Percentiles rank a stretch among this genome's conserved stretches.
Evolutionary conservation across 352 stramenopile species (phyloP).

Genomic region (Phytophthora multivora): DNA sequence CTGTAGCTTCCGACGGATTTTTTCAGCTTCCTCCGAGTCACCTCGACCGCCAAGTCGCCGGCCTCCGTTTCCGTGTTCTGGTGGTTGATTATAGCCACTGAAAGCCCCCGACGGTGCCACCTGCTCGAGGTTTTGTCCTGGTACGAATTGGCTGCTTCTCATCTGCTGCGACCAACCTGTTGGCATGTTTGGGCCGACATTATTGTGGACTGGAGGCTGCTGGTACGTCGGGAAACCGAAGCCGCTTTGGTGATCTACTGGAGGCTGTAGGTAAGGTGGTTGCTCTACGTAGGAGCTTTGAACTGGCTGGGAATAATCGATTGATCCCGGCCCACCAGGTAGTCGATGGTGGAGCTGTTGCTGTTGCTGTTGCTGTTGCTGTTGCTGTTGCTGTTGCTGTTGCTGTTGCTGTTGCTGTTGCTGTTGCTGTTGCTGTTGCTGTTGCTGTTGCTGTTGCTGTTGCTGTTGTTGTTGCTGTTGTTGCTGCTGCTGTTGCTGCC

Average conservation of each 20-base stretch:
- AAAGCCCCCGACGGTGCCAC: too few species aligned
- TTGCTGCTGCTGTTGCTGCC: slow-evolving; percentile 34
- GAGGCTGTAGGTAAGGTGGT: slow-evolving; percentile 2
- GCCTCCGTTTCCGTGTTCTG: slow-evolving; percentile 17
- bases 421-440: too few species aligned
- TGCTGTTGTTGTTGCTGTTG: slow-evolving; percentile 1
- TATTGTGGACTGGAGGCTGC: slow-evolving; percentile 3
- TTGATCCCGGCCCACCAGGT: slow-evolving; percentile 10
- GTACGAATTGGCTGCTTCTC: slow-evolving; percentile 22
- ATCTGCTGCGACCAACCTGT: slow-evolving; percentile 10
- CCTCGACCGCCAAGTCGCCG: slow-evolving; percentile 20
- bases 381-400: slow-evolving; percentile 7
- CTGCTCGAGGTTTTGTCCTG: slow-evolving; percentile 8
- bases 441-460: too few species aligned
- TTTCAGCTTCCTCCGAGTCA: slow-evolving; percentile 19
- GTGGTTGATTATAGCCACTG: background rate
- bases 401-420: too few species aligned
- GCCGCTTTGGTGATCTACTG: slow-evolving; percentile 2
- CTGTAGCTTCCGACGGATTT: slow-evolving; percentile 38
- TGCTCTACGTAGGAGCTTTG: slow-evolving; percentile 8
- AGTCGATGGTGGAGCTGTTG: slow-evolving; percentile 26
- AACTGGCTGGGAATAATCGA: slow-evolving; percentile 8
- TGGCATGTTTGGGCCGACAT: slow-evolving; percentile 2
- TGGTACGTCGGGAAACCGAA: slow-evolving; percentile 9
- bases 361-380: too few species aligned